phyloP scores from a whole-genome alignment of 306 rosid species.

The Trifolium subterraneum region DNA sequence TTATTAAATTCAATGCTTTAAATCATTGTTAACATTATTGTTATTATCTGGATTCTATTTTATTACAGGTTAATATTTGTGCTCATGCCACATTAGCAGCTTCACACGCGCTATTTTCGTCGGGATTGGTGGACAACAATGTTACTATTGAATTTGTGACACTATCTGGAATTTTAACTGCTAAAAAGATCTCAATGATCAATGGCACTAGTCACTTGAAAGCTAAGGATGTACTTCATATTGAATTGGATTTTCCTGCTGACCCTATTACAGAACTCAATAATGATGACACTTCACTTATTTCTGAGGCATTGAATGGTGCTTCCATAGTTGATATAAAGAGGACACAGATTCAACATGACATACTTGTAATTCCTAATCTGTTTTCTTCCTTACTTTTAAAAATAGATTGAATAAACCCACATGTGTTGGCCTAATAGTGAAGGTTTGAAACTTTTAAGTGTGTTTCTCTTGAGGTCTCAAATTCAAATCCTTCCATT shows the following conservation, averaged over 20 bases:
- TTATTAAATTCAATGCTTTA: background rate
- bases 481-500: rapidly evolving
- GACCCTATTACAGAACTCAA: constrained; percentile 47
- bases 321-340: constrained; percentile 55
- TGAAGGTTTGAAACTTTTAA: too few species aligned
- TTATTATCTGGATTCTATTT: background rate
- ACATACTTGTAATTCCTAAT: constrained; percentile 59
- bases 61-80: constrained; percentile 60
- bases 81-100: constrained; percentile 81
- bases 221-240: constrained; percentile 37
- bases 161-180: constrained; percentile 60
- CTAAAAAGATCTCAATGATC: constrained; percentile 34
- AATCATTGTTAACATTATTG: background rate
- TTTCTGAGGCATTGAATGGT: constrained; percentile 56
- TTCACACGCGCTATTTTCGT: constrained; percentile 56
- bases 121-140: constrained; percentile 51
- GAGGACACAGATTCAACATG: constrained; percentile 43
- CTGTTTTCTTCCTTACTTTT: too few species aligned
- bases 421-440: too few species aligned
- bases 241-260: constrained; percentile 63
- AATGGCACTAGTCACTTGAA: background rate
- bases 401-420: background rate
- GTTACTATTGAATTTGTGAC: constrained; percentile 58
- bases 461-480: too few species aligned
- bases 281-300: constrained; percentile 41